These are phyloP conservation scores for Cinnamomum chago DNA, from an alignment of 164 flowering plant species.

Conservation along the genomic window DNA sequence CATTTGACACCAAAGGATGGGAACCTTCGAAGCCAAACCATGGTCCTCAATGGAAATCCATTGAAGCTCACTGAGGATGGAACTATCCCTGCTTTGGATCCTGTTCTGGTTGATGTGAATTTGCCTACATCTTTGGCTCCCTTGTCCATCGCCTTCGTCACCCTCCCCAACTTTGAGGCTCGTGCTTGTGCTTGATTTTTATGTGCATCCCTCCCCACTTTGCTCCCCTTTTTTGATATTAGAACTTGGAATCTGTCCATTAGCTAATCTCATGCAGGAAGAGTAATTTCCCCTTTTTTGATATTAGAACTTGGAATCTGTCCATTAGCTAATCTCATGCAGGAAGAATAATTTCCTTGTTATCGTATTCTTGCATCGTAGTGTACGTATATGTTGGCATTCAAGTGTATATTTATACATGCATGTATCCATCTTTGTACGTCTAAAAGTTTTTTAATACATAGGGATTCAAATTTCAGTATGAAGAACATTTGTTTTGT, in stretches of 20 bases:
- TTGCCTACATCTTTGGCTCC: conserved; percentile 46
- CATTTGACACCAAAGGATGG: conserved; percentile 70
- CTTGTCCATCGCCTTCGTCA: conserved; percentile 66
- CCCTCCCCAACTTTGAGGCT: conserved; percentile 54
- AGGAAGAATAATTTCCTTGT: not conserved
- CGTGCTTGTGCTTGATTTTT: conserved; percentile 49
- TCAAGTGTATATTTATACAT: not conserved
- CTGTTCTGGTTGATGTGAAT: conserved; percentile 24
- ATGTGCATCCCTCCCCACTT: not conserved
- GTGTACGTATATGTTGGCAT: not conserved
- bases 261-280: not conserved
- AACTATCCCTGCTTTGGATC: conserved; percentile 43
- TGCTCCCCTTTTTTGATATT: not conserved
- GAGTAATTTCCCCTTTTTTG: not conserved
- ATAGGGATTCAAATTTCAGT: not conserved
- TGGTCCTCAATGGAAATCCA: conserved; percentile 46
- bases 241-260: too few species aligned
- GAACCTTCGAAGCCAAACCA: conserved; percentile 54
- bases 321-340: not conserved
- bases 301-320: too few species aligned
- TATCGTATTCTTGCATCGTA: not conserved
- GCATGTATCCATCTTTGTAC: not conserved
- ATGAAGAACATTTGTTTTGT: not conserved
- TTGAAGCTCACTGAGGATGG: conserved; percentile 23
- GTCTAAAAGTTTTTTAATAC: not conserved